Evolutionary conservation across 495 filamentous ascomycete genomes (phyloP), one percentile per base, ranked within the genome.

Genomic region (Hyaloscypha variabilis): DNA sequence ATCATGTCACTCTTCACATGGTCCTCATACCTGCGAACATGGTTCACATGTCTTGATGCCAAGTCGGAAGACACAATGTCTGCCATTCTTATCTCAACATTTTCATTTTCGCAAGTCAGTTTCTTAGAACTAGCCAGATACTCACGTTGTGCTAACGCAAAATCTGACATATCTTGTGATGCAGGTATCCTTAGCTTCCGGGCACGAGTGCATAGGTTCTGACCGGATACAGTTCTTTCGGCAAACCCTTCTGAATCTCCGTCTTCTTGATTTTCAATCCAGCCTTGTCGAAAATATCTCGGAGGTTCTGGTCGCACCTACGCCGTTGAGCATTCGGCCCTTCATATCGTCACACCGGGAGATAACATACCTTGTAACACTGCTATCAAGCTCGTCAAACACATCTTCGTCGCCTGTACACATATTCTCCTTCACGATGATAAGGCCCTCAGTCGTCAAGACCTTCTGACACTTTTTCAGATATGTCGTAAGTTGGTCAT

Each of bases 371-470:
- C 65, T 83, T 11, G 91, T 96, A 17, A 96, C 91, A 74, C 87
- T 91, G 67, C 86, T 92, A 74, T 97, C 94, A 67, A 79, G 64
- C 42, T 88, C 84, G 74, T 97, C 93, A 73, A 87, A 96, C 28
- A 90, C 74, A 78, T 97, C 93, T 25, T 76, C 60, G 0, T 73
- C 72, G 65, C 83, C 76, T 2, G 86, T 91, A 31, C 84, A 90
- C 70, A 91, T 71, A 72, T 97, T 97, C 82, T 97, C 94, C 79
- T 97, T 97, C 25, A 97, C 77, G 5, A 97, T 87, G 30, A 97
- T 85, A 61, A 84, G 80, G 73, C 55, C 90, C 79, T 57, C 77
- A 29, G 62, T 69, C 49, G 72, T 11, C 57, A 96, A 64, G 0
- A 79, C 84, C 0, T 70, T 68, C 46, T 77, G 81, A 71, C 91